A percentile compares a stretch with the other conserved stretches of the same genome.
These are phyloP conservation scores for Arctium minus DNA, from an alignment of 129 eudicot genomes.

Conservation along the genomic window DNA sequence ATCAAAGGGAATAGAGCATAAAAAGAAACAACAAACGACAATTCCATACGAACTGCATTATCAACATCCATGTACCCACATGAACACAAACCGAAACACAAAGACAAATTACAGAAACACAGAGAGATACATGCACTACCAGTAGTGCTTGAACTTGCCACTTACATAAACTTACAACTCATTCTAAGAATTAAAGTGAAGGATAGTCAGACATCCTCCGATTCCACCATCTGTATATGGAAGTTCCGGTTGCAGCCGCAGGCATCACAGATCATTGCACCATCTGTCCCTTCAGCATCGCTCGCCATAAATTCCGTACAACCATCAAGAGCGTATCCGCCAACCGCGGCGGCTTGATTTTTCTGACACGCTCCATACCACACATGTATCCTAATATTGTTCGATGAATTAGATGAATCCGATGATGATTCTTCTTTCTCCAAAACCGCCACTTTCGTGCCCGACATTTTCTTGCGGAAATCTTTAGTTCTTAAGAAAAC, in stretches of 20 bases:
- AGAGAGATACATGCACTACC: not conserved
- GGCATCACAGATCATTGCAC: conserved; percentile 22
- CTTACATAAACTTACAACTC: not conserved
- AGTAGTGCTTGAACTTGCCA: not conserved
- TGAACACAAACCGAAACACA: not conserved
- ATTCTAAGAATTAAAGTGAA: not conserved
- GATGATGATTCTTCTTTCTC: not conserved
- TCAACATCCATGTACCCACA: conserved; percentile 16
- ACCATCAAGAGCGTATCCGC: conserved; percentile 28
- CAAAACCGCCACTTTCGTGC: conserved; percentile 4
- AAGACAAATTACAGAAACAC: not conserved
- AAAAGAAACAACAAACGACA: conserved; percentile 9
- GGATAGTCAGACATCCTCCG: not conserved
- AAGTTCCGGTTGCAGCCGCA: conserved; percentile 27
- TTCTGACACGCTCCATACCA: conserved; percentile 24
- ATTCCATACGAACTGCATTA: conserved; percentile 5
- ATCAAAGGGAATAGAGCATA: not conserved
- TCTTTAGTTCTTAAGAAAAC: conserved; percentile 2
- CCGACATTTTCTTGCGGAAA: conserved; percentile 7
- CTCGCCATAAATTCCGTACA: conserved; percentile 22
- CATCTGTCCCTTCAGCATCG: conserved; percentile 13
- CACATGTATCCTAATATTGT: conserved; percentile 5
- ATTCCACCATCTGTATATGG: conserved; percentile 4
- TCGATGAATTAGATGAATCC: conserved; percentile 13
- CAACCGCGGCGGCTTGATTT: conserved; percentile 19